phyloP scores from a whole-genome alignment of 1,284 basidiomycete species.

The Anthracocystis walkeri region DNA sequence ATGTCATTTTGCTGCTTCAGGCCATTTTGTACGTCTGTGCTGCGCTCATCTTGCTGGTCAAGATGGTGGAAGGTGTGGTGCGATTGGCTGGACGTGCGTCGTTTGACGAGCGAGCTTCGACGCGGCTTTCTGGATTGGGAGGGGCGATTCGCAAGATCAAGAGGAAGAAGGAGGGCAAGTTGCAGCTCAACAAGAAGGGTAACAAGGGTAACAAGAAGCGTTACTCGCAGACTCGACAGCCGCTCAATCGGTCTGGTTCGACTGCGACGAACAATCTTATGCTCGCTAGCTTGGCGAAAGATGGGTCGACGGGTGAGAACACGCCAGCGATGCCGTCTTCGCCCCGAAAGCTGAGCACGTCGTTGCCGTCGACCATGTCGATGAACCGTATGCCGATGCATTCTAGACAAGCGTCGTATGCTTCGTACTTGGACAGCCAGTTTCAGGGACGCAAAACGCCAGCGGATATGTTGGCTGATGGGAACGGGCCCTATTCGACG shows the following conservation, averaged over 20 bases:
- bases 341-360: slow-evolving; percentile 33
- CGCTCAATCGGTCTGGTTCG: slow-evolving; percentile 24
- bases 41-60: slow-evolving; percentile 82
- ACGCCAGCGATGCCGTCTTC: slow-evolving; percentile 27
- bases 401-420: slow-evolving; percentile 55
- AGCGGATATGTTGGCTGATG: slow-evolving; percentile 42
- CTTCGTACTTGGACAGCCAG: slow-evolving; percentile 56
- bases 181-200: slow-evolving; percentile 53
- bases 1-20: slow-evolving; percentile 87
- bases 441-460: slow-evolving; percentile 42
- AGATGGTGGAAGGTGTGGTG: slow-evolving; percentile 83
- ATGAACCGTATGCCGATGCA: slow-evolving; percentile 53
- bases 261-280: slow-evolving; percentile 38
- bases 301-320: slow-evolving; percentile 27
- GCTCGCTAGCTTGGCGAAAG: slow-evolving; percentile 34
- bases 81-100: slow-evolving; percentile 83
- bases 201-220: slow-evolving; percentile 21
- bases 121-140: slow-evolving; percentile 52
- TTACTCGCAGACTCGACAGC: slow-evolving; percentile 10
- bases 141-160: slow-evolving; percentile 58
- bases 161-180: slow-evolving; percentile 38
- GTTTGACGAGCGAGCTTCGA: slow-evolving; percentile 77
- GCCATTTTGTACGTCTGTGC: slow-evolving; percentile 86
- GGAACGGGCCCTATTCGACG: slow-evolving; percentile 48
- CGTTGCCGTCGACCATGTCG: slow-evolving; percentile 34